These are phyloP conservation scores for Fusarium drepaniforme DNA, from an alignment of 2,329 filamentous ascomycete species.

Conservation along the genomic window DNA sequence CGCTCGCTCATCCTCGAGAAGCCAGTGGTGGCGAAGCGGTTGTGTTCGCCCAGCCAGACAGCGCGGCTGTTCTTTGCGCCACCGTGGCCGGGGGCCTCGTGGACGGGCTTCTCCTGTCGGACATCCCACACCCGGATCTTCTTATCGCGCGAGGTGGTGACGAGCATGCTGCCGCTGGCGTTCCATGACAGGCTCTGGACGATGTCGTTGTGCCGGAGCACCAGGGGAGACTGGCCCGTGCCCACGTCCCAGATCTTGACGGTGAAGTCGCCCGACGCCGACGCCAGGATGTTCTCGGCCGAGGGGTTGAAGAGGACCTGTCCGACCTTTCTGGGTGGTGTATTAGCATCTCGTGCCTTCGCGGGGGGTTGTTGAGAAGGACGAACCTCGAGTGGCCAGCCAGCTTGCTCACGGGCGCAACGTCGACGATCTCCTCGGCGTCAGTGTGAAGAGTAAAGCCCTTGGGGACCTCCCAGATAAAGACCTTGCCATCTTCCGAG, in stretches of 20 bases:
- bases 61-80: slow-evolving; percentile 98
- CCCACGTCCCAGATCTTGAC: slow-evolving; percentile 97
- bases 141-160: slow-evolving; percentile 97
- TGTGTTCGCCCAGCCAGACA: slow-evolving; percentile 97
- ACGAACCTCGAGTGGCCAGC: slow-evolving; percentile 86
- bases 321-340: slow-evolving; percentile 84
- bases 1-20: slow-evolving; percentile 99
- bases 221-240: slow-evolving; percentile 79
- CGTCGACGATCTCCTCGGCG: slow-evolving; percentile 84
- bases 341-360: slow-evolving; percentile 26
- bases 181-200: slow-evolving; percentile 98
- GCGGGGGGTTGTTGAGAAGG: not conserved
- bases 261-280: slow-evolving; percentile 92
- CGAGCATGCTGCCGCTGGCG: slow-evolving; percentile 85
- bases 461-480: slow-evolving; percentile 94
- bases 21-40: slow-evolving; percentile 94
- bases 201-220: slow-evolving; percentile 89
- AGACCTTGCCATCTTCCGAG: slow-evolving; percentile 97
- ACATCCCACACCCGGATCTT: slow-evolving; percentile 98
- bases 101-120: slow-evolving; percentile 87
- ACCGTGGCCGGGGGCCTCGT: slow-evolving; percentile 86
- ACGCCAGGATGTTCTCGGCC: slow-evolving; percentile 94
- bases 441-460: slow-evolving; percentile 88
- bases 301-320: slow-evolving; percentile 98
- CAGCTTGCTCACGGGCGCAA: slow-evolving; percentile 84